These are phyloP conservation scores for Starmerella vitae DNA, from an alignment of 805 yeast genomes.

Conservation along the genomic window DNA sequence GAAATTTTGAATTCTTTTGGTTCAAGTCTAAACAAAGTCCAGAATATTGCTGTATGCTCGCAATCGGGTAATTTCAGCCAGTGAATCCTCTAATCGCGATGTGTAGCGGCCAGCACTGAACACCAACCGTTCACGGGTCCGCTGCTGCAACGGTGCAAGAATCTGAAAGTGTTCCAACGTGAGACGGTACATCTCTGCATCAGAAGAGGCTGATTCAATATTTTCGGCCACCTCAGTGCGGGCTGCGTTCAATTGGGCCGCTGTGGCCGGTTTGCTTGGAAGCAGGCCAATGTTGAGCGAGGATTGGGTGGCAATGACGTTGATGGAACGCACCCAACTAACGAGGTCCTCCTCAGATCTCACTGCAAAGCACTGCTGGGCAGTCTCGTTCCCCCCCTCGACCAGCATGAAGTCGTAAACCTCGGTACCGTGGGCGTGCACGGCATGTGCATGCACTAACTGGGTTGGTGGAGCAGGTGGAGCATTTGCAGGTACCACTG, in stretches of 20 bases:
- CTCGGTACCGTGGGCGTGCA: not conserved
- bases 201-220: slow-evolving; percentile 24
- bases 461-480: not conserved
- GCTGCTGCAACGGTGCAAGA: slow-evolving; percentile 42
- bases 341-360: slow-evolving; percentile 34
- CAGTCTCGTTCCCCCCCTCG: slow-evolving; percentile 24
- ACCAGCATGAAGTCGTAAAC: slow-evolving; percentile 22
- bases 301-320: slow-evolving; percentile 38
- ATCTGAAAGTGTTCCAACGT: slow-evolving; percentile 31
- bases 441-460: not conserved
- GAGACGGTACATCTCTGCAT: slow-evolving; percentile 30
- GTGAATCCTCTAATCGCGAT: slow-evolving; percentile 43
- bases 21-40: not conserved
- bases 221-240: slow-evolving; percentile 26
- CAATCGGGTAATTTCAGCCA: slow-evolving; percentile 40
- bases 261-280: not conserved
- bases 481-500: not conserved
- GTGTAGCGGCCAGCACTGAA: slow-evolving; percentile 36
- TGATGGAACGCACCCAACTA: slow-evolving; percentile 49
- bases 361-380: slow-evolving; percentile 33
- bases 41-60: slow-evolving; percentile 32
- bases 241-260: slow-evolving; percentile 4
- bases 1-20: too few species aligned
- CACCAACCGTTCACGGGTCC: slow-evolving; percentile 38
- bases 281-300: slow-evolving; percentile 6